Percentiles rank a stretch among this genome's conserved stretches.
These are phyloP conservation scores for Angophora floribunda DNA, from an alignment of 345 rosid species.

Conservation along the genomic window DNA sequence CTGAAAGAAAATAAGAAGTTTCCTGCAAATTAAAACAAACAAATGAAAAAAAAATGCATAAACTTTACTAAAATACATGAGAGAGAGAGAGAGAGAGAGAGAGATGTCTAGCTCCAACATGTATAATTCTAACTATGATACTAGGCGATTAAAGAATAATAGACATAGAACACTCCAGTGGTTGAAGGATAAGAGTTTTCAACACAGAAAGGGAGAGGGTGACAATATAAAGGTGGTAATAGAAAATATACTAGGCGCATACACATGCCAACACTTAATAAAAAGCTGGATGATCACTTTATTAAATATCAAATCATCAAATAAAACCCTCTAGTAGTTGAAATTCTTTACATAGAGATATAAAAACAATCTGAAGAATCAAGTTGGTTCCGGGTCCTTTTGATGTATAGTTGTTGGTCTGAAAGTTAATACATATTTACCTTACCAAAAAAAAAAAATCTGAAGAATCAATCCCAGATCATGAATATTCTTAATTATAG, in stretches of 20 bases:
- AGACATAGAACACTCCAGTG: neutral
- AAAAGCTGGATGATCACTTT: neutral
- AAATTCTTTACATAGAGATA: neutral
- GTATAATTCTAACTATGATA: neutral
- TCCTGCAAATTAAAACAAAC: conserved; percentile 41
- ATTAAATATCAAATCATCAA: neutral
- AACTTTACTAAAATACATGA: neutral
- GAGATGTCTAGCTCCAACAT: neutral
- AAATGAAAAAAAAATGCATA: conserved; percentile 2
- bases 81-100: neutral
- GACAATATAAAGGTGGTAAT: neutral
- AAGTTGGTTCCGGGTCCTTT: too few species aligned
- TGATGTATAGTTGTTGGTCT: too few species aligned
- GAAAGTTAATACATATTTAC: too few species aligned
- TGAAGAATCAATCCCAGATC: too few species aligned
- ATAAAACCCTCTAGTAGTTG: neutral
- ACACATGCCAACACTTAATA: neutral
- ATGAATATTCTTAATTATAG: neutral
- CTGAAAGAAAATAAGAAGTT: conserved; percentile 86
- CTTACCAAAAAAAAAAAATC: too few species aligned
- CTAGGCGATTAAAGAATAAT: neutral
- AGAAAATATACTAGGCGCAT: neutral
- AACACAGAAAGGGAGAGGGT: neutral
- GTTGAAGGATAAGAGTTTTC: neutral
- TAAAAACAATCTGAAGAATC: neutral